Evolutionary conservation across 768 basidiomycete species (phyloP).

Genomic region (Lyophyllum semitale): DNA sequence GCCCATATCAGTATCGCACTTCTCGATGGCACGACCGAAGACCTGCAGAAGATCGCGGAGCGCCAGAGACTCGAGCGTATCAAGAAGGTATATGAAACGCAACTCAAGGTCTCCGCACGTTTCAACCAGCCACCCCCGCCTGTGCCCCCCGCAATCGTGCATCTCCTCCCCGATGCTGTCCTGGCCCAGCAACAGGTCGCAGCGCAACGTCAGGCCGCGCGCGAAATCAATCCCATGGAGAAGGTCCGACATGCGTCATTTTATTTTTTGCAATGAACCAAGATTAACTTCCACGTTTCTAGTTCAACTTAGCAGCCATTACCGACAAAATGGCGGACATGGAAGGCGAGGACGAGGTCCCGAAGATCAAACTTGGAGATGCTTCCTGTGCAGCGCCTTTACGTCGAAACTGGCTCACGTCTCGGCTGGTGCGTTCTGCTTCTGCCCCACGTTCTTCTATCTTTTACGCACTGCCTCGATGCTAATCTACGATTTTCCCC

Average conservation of each 20-base stretch:
- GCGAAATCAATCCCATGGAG: constrained; percentile 87
- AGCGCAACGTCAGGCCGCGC: constrained; percentile 50
- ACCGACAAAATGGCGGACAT: constrained; percentile 88
- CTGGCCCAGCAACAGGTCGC: constrained; percentile 84
- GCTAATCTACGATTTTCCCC: constrained; percentile 32
- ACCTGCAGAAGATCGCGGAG: constrained; percentile 92
- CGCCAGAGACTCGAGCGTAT: constrained; percentile 86
- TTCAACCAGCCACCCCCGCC: constrained; percentile 95
- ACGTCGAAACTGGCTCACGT: constrained; percentile 99
- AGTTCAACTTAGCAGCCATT: constrained; percentile 81
- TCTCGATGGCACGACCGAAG: constrained; percentile 88
- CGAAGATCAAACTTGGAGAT: constrained; percentile 99
- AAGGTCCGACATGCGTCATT: constrained; percentile 61
- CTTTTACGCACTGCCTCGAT: neutral
- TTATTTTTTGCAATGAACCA: neutral
- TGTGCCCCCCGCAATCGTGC: constrained; percentile 85
- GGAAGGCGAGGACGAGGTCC: constrained; percentile 93
- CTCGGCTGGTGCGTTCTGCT: constrained; percentile 86
- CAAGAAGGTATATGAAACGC: constrained; percentile 97
- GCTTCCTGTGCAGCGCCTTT: constrained; percentile 97
- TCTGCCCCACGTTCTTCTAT: neutral
- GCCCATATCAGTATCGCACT: constrained; percentile 85
- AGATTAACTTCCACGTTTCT: neutral
- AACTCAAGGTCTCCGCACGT: constrained; percentile 83
- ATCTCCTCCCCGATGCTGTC: constrained; percentile 87